Conservation (phyloP, 129 eudicot genomes). For the Mikania micrantha region DNA sequence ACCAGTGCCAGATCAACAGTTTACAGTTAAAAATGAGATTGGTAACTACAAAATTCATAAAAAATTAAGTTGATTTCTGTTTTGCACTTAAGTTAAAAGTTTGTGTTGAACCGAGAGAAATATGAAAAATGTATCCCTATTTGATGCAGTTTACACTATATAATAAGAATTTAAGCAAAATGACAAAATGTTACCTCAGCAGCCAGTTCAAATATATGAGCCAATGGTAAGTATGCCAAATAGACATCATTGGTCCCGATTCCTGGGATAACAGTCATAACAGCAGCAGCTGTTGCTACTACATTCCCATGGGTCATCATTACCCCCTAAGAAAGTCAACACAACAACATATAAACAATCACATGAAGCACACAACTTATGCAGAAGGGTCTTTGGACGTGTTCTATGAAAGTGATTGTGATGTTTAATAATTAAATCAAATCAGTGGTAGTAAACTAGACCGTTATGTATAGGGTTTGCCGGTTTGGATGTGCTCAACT, state of each 20-base stretch:
- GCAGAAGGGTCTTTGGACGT: not conserved
- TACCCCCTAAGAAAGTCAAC: slow-evolving; percentile 64
- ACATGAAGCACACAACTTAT: not conserved
- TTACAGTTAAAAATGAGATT: not conserved
- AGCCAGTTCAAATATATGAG: slow-evolving; percentile 91
- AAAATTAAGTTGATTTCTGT: not conserved
- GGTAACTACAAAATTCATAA: not conserved
- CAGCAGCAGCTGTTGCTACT: slow-evolving; percentile 93
- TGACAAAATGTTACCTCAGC: slow-evolving; percentile 85
- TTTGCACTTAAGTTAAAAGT: not conserved
- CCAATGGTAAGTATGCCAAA: slow-evolving; percentile 88
- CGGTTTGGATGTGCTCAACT: not conserved
- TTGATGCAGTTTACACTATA: not conserved
- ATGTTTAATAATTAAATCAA: not conserved
- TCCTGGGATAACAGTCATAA: slow-evolving; percentile 72
- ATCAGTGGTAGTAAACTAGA: not conserved
- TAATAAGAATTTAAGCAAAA: not conserved
- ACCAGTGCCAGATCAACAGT: not conserved
- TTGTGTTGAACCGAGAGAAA: not conserved
- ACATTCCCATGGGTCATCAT: slow-evolving; percentile 97
- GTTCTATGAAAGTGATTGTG: not conserved
- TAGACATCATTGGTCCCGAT: slow-evolving; percentile 71
- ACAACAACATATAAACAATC: not conserved
- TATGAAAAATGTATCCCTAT: not conserved
- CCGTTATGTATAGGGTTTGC: not conserved